Evolutionary conservation across 805 yeast species (phyloP).

Genomic region (Teunomyces gatunensis): DNA sequence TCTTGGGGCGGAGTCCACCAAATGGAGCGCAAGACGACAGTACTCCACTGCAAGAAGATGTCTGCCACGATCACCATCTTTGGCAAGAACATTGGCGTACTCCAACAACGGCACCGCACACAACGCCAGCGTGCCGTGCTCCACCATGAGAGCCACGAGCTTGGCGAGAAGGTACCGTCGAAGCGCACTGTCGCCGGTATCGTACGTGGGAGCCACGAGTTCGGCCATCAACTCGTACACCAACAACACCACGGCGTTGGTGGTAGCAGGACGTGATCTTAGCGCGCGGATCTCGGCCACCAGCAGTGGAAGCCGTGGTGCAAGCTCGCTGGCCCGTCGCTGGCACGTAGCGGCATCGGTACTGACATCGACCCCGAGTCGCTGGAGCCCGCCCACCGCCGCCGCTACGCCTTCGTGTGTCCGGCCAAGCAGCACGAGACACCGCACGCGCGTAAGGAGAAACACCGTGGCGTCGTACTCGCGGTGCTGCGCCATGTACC

Average conservation of each 20-base stretch:
- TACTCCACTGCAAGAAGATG: conserved; percentile 40
- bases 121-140: conserved; percentile 38
- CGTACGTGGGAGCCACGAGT: conserved; percentile 33
- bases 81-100: conserved; percentile 32
- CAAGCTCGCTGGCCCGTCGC: conserved; percentile 17
- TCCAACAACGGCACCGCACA: conserved; percentile 40
- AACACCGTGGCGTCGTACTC: conserved; percentile 35
- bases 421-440: conserved; percentile 28
- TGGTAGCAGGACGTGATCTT: conserved; percentile 16
- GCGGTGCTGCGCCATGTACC: conserved; percentile 18
- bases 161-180: conserved; percentile 30
- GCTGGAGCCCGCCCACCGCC: conserved; percentile 33
- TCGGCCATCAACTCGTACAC: conserved; percentile 42
- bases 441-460: conserved; percentile 35
- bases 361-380: conserved; percentile 33
- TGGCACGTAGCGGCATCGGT: conserved; percentile 23
- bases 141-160: conserved; percentile 32
- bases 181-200: conserved; percentile 23
- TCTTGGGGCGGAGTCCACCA: conserved; percentile 32
- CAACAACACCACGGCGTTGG: conserved; percentile 26
- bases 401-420: conserved; percentile 30
- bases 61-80: conserved; percentile 25
- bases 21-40: conserved; percentile 35
- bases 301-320: conserved; percentile 36
- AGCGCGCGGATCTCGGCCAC: conserved; percentile 36